Conservation (phyloP, 2,329 filamentous ascomycete species). For the Botrytis cinerea region DNA sequence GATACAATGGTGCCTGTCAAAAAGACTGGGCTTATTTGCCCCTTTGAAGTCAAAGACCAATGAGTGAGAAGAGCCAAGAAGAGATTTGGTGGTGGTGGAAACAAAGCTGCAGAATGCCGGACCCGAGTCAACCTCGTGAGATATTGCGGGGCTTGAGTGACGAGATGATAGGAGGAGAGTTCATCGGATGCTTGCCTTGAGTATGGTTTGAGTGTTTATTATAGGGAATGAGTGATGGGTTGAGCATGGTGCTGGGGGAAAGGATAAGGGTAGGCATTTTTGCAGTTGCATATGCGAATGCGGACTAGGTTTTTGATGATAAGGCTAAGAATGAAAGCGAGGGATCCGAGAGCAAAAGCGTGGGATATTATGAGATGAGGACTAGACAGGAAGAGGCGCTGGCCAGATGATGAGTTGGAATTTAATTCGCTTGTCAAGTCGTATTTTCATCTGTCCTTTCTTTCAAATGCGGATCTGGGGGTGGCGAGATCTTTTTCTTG, state of each 20-base stretch:
- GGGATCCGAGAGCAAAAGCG: background rate
- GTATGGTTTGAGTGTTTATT: background rate
- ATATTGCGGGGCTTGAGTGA: background rate
- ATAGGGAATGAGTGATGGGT: background rate
- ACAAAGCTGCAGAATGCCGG: constrained; percentile 1
- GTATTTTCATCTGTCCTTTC: background rate
- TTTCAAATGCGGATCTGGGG: background rate
- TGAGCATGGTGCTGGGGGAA: background rate
- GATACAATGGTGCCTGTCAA: background rate
- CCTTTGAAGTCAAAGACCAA: background rate
- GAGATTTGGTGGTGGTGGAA: background rate
- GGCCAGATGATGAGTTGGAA: background rate
- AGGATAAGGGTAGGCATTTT: background rate
- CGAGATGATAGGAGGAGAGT: background rate
- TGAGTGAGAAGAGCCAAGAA: background rate
- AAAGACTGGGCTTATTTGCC: constrained; percentile 1
- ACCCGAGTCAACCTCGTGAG: constrained; percentile 10
- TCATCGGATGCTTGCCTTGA: background rate
- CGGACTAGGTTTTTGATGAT: background rate
- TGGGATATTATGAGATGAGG: background rate
- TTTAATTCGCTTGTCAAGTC: background rate
- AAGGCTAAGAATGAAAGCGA: background rate
- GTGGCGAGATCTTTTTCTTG: background rate
- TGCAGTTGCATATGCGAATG: background rate
- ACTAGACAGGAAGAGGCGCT: background rate